Evolutionary conservation across 2,329 filamentous ascomycete species (phyloP).

Genomic region (Fusarium verticillioides): DNA sequence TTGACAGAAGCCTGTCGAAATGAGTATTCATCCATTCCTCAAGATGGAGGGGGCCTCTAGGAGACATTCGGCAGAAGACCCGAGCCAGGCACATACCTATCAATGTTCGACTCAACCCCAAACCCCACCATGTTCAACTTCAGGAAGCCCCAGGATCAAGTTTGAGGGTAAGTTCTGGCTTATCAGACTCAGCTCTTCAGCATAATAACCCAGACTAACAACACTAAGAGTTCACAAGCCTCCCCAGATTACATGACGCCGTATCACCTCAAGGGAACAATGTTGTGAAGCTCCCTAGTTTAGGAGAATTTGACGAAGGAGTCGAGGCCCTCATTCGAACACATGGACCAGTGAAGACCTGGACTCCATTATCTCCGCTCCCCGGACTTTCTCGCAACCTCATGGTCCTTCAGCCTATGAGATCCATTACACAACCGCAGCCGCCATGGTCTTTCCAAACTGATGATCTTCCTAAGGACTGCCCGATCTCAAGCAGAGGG

Average conservation of each 20-base stretch:
- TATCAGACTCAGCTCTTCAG: conserved; percentile 1
- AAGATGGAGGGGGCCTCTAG: conserved; percentile 23
- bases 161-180: conserved; percentile 44
- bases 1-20: conserved; percentile 18
- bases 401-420: conserved; percentile 39
- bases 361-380: conserved; percentile 47
- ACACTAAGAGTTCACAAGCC: conserved; percentile 41
- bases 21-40: conserved; percentile 39
- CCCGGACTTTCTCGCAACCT: conserved; percentile 38
- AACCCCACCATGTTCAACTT: conserved; percentile 46
- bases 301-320: conserved; percentile 53
- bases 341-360: conserved; percentile 45
- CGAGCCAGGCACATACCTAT: background rate
- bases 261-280: conserved; percentile 30
- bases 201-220: conserved; percentile 28
- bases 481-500: conserved; percentile 21
- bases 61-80: background rate
- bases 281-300: conserved; percentile 48
- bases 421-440: conserved; percentile 12
- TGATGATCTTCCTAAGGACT: conserved; percentile 18
- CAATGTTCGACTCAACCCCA: conserved; percentile 31
- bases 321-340: conserved; percentile 51
- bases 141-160: conserved; percentile 50
- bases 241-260: conserved; percentile 38
- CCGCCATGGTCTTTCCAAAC: conserved; percentile 30